Evolutionary conservation across 2,329 filamentous ascomycete species (phyloP).

Genomic region (Fusarium sp.): DNA sequence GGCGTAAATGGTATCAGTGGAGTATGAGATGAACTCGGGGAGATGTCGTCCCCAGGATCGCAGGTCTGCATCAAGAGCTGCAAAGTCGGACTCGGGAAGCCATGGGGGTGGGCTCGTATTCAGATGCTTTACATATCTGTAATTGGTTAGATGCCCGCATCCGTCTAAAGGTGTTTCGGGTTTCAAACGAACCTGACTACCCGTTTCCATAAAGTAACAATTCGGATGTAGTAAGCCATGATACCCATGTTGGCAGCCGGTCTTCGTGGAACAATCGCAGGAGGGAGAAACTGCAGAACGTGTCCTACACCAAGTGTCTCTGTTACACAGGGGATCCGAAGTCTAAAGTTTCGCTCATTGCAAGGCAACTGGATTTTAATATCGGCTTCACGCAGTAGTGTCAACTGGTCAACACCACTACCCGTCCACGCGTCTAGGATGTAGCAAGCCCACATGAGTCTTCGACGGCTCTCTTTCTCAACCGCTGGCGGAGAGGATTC

Average conservation of each 20-base stretch:
- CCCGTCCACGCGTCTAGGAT: constrained; percentile 57
- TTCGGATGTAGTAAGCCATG: constrained; percentile 59
- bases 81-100: constrained; percentile 59
- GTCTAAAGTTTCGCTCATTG: constrained; percentile 57
- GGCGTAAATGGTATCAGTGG: constrained; percentile 59
- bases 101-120: constrained; percentile 57
- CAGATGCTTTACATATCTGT: constrained; percentile 57
- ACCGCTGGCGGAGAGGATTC: constrained; percentile 51
- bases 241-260: constrained; percentile 59
- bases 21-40: constrained; percentile 59
- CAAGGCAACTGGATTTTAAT: constrained; percentile 58
- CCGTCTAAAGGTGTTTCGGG: neutral
- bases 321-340: constrained; percentile 56
- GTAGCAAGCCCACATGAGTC: constrained; percentile 59
- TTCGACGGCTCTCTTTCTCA: constrained; percentile 54
- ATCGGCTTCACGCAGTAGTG: constrained; percentile 55
- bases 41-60: constrained; percentile 57
- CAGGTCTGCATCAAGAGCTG: constrained; percentile 56
- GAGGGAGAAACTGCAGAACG: constrained; percentile 56
- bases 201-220: constrained; percentile 57
- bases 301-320: constrained; percentile 57
- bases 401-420: constrained; percentile 55
- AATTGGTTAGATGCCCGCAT: constrained; percentile 16
- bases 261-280: constrained; percentile 54
- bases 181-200: constrained; percentile 52